These are phyloP conservation scores for Pestalotiopsis sp. DNA, from an alignment of 2,329 filamentous ascomycete species.

Conservation along the genomic window DNA sequence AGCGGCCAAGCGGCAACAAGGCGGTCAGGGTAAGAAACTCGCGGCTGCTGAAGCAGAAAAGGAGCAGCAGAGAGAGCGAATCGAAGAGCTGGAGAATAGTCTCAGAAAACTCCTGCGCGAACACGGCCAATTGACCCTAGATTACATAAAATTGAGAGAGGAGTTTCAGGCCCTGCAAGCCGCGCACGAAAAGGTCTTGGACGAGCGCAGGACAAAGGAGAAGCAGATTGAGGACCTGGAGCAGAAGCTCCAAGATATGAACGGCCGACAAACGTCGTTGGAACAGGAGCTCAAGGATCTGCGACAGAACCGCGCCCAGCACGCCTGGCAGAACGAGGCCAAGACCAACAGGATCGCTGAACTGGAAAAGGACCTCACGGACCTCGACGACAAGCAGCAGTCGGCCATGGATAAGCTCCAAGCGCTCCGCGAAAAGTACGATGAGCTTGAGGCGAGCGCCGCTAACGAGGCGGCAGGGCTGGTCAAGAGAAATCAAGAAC, in stretches of 20 bases:
- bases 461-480: too few species aligned
- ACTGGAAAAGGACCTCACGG: neutral
- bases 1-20: too few species aligned
- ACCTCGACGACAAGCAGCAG: too few species aligned
- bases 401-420: too few species aligned
- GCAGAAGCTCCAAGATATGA: neutral
- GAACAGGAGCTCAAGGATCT: constrained; percentile 1
- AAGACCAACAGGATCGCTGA: neutral
- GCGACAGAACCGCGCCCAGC: neutral
- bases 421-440: too few species aligned
- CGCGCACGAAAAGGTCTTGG: neutral
- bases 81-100: neutral
- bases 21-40: too few species aligned
- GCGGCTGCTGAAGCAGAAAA: too few species aligned
- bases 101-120: neutral
- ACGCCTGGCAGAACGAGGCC: neutral
- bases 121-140: neutral
- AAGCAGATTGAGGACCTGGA: neutral
- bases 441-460: too few species aligned
- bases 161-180: neutral
- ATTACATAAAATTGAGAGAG: neutral
- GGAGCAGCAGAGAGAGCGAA: neutral
- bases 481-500: neutral
- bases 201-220: neutral
- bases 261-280: neutral